phyloP scores from a whole-genome alignment of 2,329 filamentous ascomycete genomes.

The Ophiostoma himal-ulmi region DNA sequence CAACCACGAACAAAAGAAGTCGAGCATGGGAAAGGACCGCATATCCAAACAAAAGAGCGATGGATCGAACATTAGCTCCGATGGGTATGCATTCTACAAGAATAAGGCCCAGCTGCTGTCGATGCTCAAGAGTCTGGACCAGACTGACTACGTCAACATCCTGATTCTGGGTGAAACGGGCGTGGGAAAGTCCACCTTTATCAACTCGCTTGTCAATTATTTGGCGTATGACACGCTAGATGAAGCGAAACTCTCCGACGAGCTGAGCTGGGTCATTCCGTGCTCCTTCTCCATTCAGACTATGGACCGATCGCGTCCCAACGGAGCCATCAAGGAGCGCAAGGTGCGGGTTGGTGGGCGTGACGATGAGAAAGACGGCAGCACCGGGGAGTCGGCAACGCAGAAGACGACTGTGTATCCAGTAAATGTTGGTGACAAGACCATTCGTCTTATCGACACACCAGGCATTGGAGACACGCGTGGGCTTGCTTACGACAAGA shows the following conservation, averaged over 20 bases:
- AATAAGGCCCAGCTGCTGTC: slow-evolving; percentile 14
- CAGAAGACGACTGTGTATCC: slow-evolving; percentile 35
- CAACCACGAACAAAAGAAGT: slow-evolving; percentile 26
- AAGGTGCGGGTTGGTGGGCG: slow-evolving; percentile 32
- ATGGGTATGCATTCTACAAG: neutral
- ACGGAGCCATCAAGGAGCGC: slow-evolving; percentile 29
- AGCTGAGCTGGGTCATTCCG: slow-evolving; percentile 36
- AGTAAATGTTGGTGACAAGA: slow-evolving; percentile 30
- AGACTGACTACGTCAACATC: slow-evolving; percentile 37
- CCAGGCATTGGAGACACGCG: slow-evolving; percentile 40
- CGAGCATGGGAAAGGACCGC: neutral
- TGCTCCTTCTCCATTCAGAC: slow-evolving; percentile 36
- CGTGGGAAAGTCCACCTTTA: slow-evolving; percentile 42
- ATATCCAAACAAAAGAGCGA: neutral
- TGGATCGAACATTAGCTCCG: neutral
- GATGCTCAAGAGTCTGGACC: slow-evolving; percentile 25
- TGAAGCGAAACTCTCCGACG: slow-evolving; percentile 33
- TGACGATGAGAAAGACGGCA: slow-evolving; percentile 34
- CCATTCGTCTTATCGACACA: slow-evolving; percentile 39
- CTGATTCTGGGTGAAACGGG: slow-evolving; percentile 44
- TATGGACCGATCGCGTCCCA: slow-evolving; percentile 29
- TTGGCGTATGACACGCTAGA: slow-evolving; percentile 36
- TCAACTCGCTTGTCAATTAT: slow-evolving; percentile 36
- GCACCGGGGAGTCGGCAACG: slow-evolving; percentile 35
- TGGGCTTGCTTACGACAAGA: slow-evolving; percentile 34